phyloP scores from a whole-genome alignment of 2,329 filamentous ascomycete species.

The Pleomassaria siparia region DNA sequence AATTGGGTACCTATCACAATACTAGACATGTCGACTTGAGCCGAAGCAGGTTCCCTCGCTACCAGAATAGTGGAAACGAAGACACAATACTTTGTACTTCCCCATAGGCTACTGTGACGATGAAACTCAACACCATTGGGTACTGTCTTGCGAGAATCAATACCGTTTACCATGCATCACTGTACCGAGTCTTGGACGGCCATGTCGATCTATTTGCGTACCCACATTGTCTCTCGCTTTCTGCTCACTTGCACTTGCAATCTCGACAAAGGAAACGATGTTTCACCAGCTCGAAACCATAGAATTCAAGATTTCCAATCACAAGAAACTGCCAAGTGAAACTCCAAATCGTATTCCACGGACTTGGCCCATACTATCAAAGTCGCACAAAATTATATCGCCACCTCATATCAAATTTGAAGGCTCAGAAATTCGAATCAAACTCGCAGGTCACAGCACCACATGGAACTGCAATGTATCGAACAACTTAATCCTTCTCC shows the following conservation, averaged over 20 bases:
- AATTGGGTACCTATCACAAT: not conserved
- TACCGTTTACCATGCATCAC: not conserved
- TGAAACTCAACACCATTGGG: not conserved
- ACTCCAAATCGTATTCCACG: not conserved
- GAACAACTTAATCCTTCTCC: not conserved
- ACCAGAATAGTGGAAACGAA: not conserved
- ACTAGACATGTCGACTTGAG: not conserved
- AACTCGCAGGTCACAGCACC: not conserved
- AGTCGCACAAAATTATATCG: not conserved
- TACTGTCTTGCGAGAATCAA: not conserved
- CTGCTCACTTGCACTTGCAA: not conserved
- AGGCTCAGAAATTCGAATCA: not conserved
- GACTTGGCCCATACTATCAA: not conserved
- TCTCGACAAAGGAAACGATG: not conserved
- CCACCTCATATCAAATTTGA: not conserved
- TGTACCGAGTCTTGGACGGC: not conserved
- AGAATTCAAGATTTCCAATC: not conserved
- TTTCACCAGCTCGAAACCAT: not conserved
- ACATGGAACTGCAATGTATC: too few relatives aligned
- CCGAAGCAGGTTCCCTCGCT: not conserved
- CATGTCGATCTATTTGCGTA: not conserved
- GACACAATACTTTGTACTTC: not conserved
- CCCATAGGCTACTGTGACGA: not conserved
- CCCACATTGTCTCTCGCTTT: not conserved
- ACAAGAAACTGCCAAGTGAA: conserved; percentile 1